Conservation (phyloP, 352 stramenopile species). For the Globisporangium paddicum region DNA sequence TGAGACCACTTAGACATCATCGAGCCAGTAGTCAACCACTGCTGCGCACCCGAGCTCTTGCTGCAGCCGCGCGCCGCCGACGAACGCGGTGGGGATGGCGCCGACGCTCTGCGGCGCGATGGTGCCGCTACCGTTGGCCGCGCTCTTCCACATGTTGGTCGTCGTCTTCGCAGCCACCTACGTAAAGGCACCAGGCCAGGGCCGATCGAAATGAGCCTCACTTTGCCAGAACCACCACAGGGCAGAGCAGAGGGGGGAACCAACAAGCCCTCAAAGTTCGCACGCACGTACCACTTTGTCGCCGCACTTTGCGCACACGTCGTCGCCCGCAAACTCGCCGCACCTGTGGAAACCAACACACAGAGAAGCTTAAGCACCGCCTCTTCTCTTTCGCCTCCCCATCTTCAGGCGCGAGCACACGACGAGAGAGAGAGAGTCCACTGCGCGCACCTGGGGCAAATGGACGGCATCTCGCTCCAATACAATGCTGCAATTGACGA, state of each 20-base stretch:
- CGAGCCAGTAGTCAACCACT: neutral
- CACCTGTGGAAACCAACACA: slow-evolving; percentile 24
- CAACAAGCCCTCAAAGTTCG: neutral
- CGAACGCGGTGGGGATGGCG: slow-evolving; percentile 66
- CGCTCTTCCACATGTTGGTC: slow-evolving; percentile 49
- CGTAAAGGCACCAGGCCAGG: neutral
- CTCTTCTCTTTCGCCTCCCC: neutral
- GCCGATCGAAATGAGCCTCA: slow-evolving; percentile 3
- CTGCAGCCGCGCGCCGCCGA: slow-evolving; percentile 41
- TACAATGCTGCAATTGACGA: slow-evolving; percentile 1
- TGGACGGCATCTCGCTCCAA: slow-evolving; percentile 42
- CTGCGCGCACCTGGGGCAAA: slow-evolving; percentile 61
- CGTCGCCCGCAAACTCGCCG: slow-evolving; percentile 47
- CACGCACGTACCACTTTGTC: slow-evolving; percentile 42
- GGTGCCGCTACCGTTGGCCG: slow-evolving; percentile 29
- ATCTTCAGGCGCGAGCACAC: neutral
- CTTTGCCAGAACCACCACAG: neutral
- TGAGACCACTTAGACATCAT: neutral
- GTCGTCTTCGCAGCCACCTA: slow-evolving; percentile 29
- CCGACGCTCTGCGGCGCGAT: slow-evolving; percentile 33
- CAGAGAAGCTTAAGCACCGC: neutral
- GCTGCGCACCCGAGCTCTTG: slow-evolving; percentile 41
- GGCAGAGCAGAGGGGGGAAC: too few species aligned
- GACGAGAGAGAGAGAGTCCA: slow-evolving; percentile 3
- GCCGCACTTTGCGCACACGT: slow-evolving; percentile 57